Conservation (phyloP, 1,139 yeast species). For the Yamadazyma atlantica region DNA sequence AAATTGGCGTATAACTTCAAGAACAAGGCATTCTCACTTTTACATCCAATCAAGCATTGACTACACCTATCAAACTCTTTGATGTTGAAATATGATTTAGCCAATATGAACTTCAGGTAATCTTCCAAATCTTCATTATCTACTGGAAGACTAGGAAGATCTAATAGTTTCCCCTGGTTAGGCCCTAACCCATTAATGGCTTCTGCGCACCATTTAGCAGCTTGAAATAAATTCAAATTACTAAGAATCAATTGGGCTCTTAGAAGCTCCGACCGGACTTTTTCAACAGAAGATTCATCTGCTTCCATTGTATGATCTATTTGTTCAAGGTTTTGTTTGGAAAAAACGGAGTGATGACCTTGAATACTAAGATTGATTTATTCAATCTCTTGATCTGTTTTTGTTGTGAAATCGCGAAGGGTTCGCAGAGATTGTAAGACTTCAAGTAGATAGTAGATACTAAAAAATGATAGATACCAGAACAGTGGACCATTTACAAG, state of each 20-base stretch:
- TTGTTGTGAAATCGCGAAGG: no score
- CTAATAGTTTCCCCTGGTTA: background rate
- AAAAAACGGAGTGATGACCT: no score
- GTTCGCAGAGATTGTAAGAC: no score
- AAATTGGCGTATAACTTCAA: conserved; percentile 66
- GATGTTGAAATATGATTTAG: conserved; percentile 74
- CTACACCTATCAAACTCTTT: conserved; percentile 86
- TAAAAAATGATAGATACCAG: conserved; percentile 2
- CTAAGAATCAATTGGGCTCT: conserved; percentile 20
- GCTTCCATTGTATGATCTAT: background rate
- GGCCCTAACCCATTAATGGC: conserved; percentile 53
- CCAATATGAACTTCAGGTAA: conserved; percentile 49
- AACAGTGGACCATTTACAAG: background rate
- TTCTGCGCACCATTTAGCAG: conserved; percentile 83
- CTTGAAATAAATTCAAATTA: conserved; percentile 57
- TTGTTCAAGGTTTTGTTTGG: no score
- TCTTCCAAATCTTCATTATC: conserved; percentile 30
- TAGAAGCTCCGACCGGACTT: conserved; percentile 18
- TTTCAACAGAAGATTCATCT: conserved; percentile 6
- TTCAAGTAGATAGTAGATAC: no score
- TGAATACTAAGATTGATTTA: no score
- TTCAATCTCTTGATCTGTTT: no score
- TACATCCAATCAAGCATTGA: conserved; percentile 51
- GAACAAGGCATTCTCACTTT: conserved; percentile 59
- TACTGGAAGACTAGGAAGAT: conserved; percentile 9